Conservation (phyloP, 495 filamentous ascomycete genomes). For the Staphylotrichum longicolle region DNA sequence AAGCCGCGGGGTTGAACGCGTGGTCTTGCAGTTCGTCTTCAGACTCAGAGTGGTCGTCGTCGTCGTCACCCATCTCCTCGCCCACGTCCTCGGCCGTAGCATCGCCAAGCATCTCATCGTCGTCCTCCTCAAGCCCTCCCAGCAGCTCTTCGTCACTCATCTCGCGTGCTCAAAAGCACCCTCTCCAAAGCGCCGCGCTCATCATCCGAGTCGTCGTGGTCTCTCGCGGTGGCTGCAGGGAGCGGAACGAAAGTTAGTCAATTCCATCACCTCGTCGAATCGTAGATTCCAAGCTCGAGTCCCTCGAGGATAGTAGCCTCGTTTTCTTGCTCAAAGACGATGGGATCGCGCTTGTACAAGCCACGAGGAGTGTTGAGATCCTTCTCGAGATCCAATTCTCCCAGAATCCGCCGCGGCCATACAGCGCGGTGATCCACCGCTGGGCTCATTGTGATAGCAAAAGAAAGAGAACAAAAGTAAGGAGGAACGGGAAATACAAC, state of each 20-base stretch:
- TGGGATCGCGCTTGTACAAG: constrained; percentile 23
- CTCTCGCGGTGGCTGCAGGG: constrained; percentile 15
- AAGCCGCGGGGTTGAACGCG: constrained; percentile 44
- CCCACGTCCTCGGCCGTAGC: constrained; percentile 29
- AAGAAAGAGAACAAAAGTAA: constrained; percentile 2
- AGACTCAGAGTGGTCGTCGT: constrained; percentile 29
- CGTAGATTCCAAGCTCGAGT: constrained; percentile 24
- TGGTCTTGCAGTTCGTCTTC: constrained; percentile 29
- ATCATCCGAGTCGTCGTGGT: constrained; percentile 25
- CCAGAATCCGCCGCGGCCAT: constrained; percentile 18
- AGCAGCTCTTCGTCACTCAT: constrained; percentile 19
- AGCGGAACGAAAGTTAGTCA: constrained; percentile 24
- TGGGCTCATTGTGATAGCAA: constrained; percentile 8
- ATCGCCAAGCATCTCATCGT: constrained; percentile 31
- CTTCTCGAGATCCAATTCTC: constrained; percentile 22
- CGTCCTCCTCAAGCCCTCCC: constrained; percentile 11
- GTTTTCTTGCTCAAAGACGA: constrained; percentile 32
- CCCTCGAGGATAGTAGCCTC: constrained; percentile 19
- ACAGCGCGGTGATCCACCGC: neutral
- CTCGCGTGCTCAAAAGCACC: neutral
- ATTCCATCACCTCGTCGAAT: constrained; percentile 23
- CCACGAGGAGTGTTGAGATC: constrained; percentile 25
- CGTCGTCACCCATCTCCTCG: constrained; percentile 18
- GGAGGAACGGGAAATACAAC: neutral
- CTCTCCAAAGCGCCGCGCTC: constrained; percentile 6